Evolutionary conservation across 2,329 filamentous ascomycete genomes (phyloP), one percentile per base, ranked within the genome.

Genomic region (Amesomyces nigricolor): DNA sequence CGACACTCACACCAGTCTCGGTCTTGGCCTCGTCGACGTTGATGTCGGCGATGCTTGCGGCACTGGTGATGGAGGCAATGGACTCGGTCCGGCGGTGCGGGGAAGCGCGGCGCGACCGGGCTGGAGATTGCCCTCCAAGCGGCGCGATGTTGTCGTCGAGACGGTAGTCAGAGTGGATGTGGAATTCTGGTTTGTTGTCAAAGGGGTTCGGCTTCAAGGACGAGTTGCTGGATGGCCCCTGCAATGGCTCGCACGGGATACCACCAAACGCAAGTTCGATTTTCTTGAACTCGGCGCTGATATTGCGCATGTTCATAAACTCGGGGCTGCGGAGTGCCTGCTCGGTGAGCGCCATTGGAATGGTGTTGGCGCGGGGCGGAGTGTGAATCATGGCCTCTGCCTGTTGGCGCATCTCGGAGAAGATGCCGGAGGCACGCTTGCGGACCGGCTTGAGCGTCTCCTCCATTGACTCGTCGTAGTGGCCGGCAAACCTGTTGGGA

Each of bases 1-100:
- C 91, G 43, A 87, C 75, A 0, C 88, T 91, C 54, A 97, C 86
- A 26, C 92, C 92, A 0, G 92, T 96, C 61, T 91, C 85, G 53
- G 79, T 85, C 66, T 82, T 82, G 26, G 81, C 79, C 65, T 84
- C 81, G 59, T 85, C 83, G 38, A 85, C 81, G 65, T 84, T 83
- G 70, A 85, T 81, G 65, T 76, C 78, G 10, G 79, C 77, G 54
- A 83, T 83, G 67, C 79, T 82, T 16, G 80, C 79, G 1, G 79
- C 80, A 58, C 79, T 82, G 32, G 73, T 76, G 26, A 80, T 75
- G 62, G 79, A 82, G 11, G 79, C 80, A 22, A 82, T 66, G 0
- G 82, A 86, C 61, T 85, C 80, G 32, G 80, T 82, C 47, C 82
- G 76, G 26, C 80, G 75, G 60, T 83, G 80, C 1, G 72, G 66